Evolutionary conservation across 768 basidiomycete genomes (phyloP), one percentile per base, ranked within the genome.

Genomic region (Gloeopeniophorella convolvens): DNA sequence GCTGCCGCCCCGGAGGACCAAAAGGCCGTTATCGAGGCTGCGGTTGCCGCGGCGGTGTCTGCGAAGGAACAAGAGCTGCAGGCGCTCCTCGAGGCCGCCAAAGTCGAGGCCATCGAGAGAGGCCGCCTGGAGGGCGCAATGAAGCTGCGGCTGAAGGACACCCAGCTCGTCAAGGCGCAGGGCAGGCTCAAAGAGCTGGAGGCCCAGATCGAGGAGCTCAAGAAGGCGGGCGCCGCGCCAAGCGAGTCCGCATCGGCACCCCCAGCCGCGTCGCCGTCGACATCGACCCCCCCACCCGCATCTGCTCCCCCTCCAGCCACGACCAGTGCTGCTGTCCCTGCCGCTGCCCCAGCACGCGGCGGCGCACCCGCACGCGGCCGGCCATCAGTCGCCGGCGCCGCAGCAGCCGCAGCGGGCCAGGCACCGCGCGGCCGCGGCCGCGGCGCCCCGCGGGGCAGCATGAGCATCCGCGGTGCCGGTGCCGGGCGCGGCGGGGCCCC

Each of bases 111-210:
- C 1, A 72, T 83, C 6, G 87, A 89, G 42, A 70, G 77, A 3
- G 87, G 87, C 2, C 72, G 86, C 40, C 70, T 76, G 69, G 87
- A 89, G 55, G 71, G 75, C 43, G 68, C 60, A 1, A 70, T 78
- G 20, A 85, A 83, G 67, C 62, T 67, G 28, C 85, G 83, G 62
- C 57, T 89, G 35, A 89, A 88, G 66, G 87, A 90, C 56, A 68
- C 70, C 1, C 84, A 84, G 56, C 68, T 89, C n/a, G 71, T 80
- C 26, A 76, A 71, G 43, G 70, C 77, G 9, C 79, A 85, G 60
- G 68, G 67, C 49, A 76, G 73, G 49, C 68, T 87, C 42, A 89
- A 86, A 67, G 80, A 83, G 6, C 69, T 87, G 30, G 85, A 89
- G 59, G 71, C 72, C 10, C 77, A 80, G 50, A 75, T 85, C 30